Conservation (phyloP, 805 yeast genomes). For the Sugiyamaella valdiviana region DNA sequence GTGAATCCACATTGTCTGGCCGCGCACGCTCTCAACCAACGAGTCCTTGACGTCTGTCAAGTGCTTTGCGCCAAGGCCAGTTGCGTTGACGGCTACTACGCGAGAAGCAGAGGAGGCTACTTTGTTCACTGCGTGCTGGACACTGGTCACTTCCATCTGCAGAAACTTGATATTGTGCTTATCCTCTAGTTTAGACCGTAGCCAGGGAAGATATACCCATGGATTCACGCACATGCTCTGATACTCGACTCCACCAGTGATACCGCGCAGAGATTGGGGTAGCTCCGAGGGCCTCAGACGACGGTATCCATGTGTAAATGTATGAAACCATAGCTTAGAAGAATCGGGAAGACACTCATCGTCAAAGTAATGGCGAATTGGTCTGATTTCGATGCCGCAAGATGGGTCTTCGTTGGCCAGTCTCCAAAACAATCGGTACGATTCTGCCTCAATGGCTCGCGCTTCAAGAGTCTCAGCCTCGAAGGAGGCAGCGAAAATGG, state of each 20-base stretch:
- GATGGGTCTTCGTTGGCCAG: conserved; percentile 14
- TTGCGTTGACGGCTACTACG: conserved; percentile 15
- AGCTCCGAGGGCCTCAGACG: conserved; percentile 12
- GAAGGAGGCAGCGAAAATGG: conserved; percentile 14
- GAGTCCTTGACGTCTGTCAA: conserved; percentile 14
- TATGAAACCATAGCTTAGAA: conserved; percentile 8
- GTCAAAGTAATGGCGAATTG: conserved; percentile 13
- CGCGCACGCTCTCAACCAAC: conserved; percentile 16
- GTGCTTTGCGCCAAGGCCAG: conserved; percentile 18
- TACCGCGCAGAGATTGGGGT: conserved; percentile 10
- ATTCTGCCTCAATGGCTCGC: conserved; percentile 10
- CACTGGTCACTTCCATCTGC: conserved; percentile 6
- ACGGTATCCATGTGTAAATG: conserved; percentile 14
- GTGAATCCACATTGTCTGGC: conserved; percentile 20
- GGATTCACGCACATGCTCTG: conserved; percentile 18
- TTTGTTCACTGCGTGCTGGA: not conserved
- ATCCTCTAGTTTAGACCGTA: conserved; percentile 13
- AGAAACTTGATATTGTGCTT: conserved; percentile 17
- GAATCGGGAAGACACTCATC: conserved; percentile 14
- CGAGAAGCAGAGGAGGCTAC: not conserved
- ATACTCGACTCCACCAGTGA: conserved; percentile 21
- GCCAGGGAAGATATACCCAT: conserved; percentile 18
- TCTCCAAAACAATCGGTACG: conserved; percentile 17
- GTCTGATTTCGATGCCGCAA: conserved; percentile 13
- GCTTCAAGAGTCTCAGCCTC: conserved; percentile 4